Base-by-base conservation (phyloP, 2,329 filamentous ascomycete species). In the Claviceps digitariae region DNA sequence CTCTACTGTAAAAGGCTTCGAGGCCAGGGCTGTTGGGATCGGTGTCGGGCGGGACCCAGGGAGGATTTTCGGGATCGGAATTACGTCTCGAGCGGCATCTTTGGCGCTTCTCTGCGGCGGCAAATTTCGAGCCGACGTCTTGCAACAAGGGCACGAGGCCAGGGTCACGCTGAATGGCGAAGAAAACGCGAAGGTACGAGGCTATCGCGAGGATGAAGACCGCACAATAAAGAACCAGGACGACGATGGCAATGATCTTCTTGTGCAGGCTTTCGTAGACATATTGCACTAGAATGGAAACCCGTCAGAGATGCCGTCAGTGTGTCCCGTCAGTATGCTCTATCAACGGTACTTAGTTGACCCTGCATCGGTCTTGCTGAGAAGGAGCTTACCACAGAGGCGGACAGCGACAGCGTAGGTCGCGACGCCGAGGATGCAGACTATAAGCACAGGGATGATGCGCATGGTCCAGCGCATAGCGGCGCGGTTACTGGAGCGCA, bases 1-100 rank as follows among this genome's bases (percentile, higher is more conserved):
- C 84, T 64, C 85, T 87, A 57, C 78, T 84, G 63, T 93, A 94
- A 64, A 94, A 95, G 4, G 74, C 69, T 60, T 90, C 85, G 50
- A 90, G 72, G 0, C 84, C 84, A 12, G 82, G 79, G 51, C 79
- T 80, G 57, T 87, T 79, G n/a, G 77, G 45, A 34, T 74, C 68
- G 34, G 62, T 60, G 52, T 79, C 75, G 3, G 73, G 72, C 5
- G 66, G 63, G 4, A 58, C 52, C 66, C 66, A 69, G 21, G 63
- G 59, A 13, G 59, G 57, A 21, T 60, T 56, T 55, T 68, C 66
- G n/a, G 57, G 54, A 48, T 63, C 60, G 51, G 59, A 60, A 47
- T 56, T 29, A 21, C 55, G 54, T 44, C 47, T 44, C 23, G 45
- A 48, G 27, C 51, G 54, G 25, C 21, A 46, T 49, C 57, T 52